These are phyloP conservation scores for Pseudonectria buxi DNA, from an alignment of 2,329 filamentous ascomycete genomes.

Conservation along the genomic window DNA sequence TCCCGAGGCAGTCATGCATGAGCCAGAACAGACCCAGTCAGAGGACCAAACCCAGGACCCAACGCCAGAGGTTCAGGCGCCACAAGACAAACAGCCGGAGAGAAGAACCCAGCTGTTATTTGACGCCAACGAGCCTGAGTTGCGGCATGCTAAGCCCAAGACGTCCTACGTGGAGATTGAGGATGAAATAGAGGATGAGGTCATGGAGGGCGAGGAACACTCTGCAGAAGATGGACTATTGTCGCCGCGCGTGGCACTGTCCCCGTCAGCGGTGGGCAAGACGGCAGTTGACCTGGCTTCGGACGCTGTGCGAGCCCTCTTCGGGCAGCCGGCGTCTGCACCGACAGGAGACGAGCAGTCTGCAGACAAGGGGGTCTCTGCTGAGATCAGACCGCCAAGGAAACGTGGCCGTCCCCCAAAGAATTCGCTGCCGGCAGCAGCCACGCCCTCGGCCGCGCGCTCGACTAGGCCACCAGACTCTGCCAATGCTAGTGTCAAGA, in stretches of 20 bases:
- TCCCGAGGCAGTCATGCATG: slow-evolving; percentile 16
- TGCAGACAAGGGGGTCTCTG: slow-evolving; percentile 1
- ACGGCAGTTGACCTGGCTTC: slow-evolving; percentile 35
- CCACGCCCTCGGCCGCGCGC: slow-evolving; percentile 2
- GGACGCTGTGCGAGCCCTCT: slow-evolving; percentile 25
- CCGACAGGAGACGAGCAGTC: not conserved
- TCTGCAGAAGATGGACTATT: slow-evolving; percentile 2
- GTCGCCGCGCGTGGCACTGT: not conserved
- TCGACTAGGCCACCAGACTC: slow-evolving; percentile 1
- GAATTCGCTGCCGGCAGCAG: slow-evolving; percentile 8
- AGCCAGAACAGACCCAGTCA: slow-evolving; percentile 7
- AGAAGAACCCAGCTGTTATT: slow-evolving; percentile 20
- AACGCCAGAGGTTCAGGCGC: slow-evolving; percentile 1
- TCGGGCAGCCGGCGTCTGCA: slow-evolving; percentile 13
- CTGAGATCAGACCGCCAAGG: slow-evolving; percentile 11
- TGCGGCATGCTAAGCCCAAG: slow-evolving; percentile 47
- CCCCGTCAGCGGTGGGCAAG: slow-evolving; percentile 5
- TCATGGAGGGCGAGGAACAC: too few species aligned
- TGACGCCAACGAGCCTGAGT: slow-evolving; percentile 40
- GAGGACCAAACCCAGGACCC: slow-evolving; percentile 12
- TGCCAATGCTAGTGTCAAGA: slow-evolving; percentile 7
- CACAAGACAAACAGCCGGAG: slow-evolving; percentile 11
- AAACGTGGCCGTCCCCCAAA: slow-evolving; percentile 28
- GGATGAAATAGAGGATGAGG: slow-evolving; percentile 39
- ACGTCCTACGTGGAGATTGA: slow-evolving; percentile 45